These are phyloP conservation scores for Endoconidiophora polonica DNA, from an alignment of 2,329 filamentous ascomycete species.

Conservation along the genomic window DNA sequence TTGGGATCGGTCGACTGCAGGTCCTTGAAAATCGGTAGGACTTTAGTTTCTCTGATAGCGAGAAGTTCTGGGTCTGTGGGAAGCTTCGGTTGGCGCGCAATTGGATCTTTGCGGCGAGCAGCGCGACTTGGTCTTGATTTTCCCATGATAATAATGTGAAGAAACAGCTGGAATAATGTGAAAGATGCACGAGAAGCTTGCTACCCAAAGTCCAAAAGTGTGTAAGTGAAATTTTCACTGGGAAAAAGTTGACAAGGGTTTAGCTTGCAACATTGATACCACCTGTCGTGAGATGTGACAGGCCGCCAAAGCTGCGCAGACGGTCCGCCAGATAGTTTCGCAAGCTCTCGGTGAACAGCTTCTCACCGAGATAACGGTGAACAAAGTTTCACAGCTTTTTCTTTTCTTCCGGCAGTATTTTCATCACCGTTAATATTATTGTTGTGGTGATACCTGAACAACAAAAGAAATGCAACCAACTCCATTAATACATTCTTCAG, in stretches of 20 bases:
- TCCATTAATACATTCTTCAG: too few species aligned
- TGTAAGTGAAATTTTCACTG: slow-evolving; percentile 2
- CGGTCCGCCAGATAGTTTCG: too few species aligned
- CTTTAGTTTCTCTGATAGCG: slow-evolving; percentile 43
- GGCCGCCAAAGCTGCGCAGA: too few species aligned
- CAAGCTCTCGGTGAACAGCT: too few species aligned
- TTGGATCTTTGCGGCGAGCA: slow-evolving; percentile 34
- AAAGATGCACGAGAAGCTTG: neutral
- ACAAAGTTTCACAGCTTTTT: neutral
- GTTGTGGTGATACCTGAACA: too few species aligned
- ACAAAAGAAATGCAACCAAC: too few species aligned
- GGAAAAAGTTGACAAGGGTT: neutral
- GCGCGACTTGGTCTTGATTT: slow-evolving; percentile 40
- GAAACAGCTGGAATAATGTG: neutral
- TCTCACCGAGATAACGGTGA: too few species aligned
- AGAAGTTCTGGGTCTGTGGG: slow-evolving; percentile 47
- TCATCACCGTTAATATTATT: neutral
- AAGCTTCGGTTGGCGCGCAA: slow-evolving; percentile 40
- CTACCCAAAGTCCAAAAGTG: neutral
- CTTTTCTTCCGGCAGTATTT: neutral
- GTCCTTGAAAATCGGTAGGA: slow-evolving; percentile 45
- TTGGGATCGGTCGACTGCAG: slow-evolving; percentile 42
- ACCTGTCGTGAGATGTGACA: too few species aligned
- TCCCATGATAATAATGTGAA: slow-evolving; percentile 28
- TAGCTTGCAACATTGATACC: too few species aligned